phyloP scores from a whole-genome alignment of 1,284 basidiomycete species.

The Filobasidium uniguttulatum region DNA sequence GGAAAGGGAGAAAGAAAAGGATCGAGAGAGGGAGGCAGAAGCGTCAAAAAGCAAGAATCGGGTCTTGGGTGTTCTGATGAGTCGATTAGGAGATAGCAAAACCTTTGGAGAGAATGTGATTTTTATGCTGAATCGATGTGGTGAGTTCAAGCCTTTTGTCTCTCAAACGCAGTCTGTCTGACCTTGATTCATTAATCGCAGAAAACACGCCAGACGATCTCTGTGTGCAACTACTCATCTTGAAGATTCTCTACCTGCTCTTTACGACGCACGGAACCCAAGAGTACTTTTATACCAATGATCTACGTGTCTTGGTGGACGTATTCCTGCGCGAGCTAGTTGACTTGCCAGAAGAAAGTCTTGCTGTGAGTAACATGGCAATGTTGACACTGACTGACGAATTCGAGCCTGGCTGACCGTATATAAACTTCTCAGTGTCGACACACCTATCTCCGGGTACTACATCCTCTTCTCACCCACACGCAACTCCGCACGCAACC shows the following conservation, averaged over 20 bases:
- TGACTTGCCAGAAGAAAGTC: constrained; percentile 82
- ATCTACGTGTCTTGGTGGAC: constrained; percentile 87
- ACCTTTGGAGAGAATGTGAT: constrained; percentile 98
- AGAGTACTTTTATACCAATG: constrained; percentile 97
- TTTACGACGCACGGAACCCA: constrained; percentile 87
- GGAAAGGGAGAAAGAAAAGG: constrained; percentile 6
- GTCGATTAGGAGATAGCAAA: constrained; percentile 67
- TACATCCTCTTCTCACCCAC: constrained; percentile 86
- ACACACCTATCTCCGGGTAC: constrained; percentile 90
- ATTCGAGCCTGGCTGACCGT: neutral
- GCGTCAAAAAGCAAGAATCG: constrained; percentile 45
- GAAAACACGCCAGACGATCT: constrained; percentile 74
- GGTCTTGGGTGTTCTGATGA: constrained; percentile 67
- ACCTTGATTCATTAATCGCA: constrained; percentile 22
- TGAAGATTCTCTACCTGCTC: constrained; percentile 88
- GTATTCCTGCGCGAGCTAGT: constrained; percentile 85
- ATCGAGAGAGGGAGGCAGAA: constrained; percentile 6
- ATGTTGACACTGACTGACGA: neutral
- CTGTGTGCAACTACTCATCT: constrained; percentile 84
- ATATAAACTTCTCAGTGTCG: constrained; percentile 54
- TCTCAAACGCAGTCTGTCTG: neutral
- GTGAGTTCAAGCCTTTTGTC: constrained; percentile 41
- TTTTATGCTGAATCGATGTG: constrained; percentile 92
- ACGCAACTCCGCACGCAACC: constrained; percentile 74
- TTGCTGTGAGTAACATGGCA: constrained; percentile 52